Conservation (phyloP, 768 basidiomycete species). For the Boletus vinaceobasis region DNA sequence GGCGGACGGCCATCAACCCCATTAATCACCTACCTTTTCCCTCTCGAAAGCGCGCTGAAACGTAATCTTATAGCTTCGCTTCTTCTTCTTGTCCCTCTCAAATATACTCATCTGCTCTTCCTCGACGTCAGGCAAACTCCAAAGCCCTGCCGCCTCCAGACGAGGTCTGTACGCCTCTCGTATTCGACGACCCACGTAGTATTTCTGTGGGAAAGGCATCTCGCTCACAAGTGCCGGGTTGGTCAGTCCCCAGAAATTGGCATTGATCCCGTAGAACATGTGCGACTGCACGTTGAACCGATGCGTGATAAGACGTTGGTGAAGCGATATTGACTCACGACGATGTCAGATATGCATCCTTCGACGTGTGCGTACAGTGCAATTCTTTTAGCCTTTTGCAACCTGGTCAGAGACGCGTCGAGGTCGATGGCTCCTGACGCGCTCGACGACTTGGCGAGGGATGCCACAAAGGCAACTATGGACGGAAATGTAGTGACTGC, state of each 20-base stretch:
- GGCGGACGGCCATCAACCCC: background rate
- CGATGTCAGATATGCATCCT: slow-evolving; percentile 62
- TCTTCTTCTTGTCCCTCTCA: slow-evolving; percentile 29
- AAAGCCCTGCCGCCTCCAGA: slow-evolving; percentile 61
- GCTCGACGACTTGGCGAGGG: slow-evolving; percentile 36
- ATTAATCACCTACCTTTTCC: slow-evolving; percentile 45
- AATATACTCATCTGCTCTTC: slow-evolving; percentile 40
- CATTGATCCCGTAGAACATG: slow-evolving; percentile 55
- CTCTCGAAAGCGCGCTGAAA: slow-evolving; percentile 59
- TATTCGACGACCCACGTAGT: slow-evolving; percentile 67
- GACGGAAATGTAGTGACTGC: slow-evolving; percentile 50
- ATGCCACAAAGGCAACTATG: slow-evolving; percentile 63
- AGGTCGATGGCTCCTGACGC: slow-evolving; percentile 38
- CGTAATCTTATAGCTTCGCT: slow-evolving; percentile 33
- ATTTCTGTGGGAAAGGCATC: slow-evolving; percentile 66
- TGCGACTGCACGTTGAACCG: slow-evolving; percentile 45
- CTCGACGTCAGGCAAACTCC: slow-evolving; percentile 43
- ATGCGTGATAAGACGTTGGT: slow-evolving; percentile 1
- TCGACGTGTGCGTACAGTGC: slow-evolving; percentile 70
- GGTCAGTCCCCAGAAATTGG: slow-evolving; percentile 61
- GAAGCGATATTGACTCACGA: slow-evolving; percentile 45
- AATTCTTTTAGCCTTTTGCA: slow-evolving; percentile 49
- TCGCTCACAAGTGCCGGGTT: slow-evolving; percentile 51
- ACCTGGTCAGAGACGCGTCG: slow-evolving; percentile 44
- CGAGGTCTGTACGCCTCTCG: slow-evolving; percentile 54